Evolutionary conservation across 1,284 basidiomycete species (phyloP), one percentile per base, ranked within the genome.

Genomic region (Microbotryum intermedium): DNA sequence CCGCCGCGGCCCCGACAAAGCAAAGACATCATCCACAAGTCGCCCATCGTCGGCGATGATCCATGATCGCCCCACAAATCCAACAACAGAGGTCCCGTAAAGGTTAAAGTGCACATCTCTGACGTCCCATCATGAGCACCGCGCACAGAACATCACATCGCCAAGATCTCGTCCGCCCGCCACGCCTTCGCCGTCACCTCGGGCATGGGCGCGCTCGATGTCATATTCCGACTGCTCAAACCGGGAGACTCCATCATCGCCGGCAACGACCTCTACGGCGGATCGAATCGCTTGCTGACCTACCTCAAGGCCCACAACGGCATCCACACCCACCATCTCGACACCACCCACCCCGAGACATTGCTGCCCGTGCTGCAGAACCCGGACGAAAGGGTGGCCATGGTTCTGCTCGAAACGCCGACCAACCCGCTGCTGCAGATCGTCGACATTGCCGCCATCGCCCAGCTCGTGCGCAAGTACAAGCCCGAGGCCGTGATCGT

Each of bases 361-460:
- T 76, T 97, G 45, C 72, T 82, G 28, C 83, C 84, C 3, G 80
- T 92, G 46, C 72, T 82, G 26, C 84, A 6, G 79, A 82, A 70
- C 80, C 91, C 53, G 80, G 87, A 89, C 76, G 88, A 86, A 10
- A 82, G 75, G 23, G 74, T 79, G 64, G 74, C 86, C 56, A 92
- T 97, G 88, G 91, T 97, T 46, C 82, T 98, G 45, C 84, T 99
- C 57, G 95, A 99, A 78, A 91, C 88, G 21, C 95, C 95, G 10
- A 98, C 95, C 42, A 99, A 99, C 76, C 95, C 95, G 21, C 80
- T 98, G 42, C 83, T 98, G 68, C 97, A 97, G 77, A 89, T 99
- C 64, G 89, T 86, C 48, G 95, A 98, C 76, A 81, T 98, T 59
- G 85, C 85, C 11, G 79, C 79, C 28, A 90, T 97, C 68, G 84